These are phyloP conservation scores for Clitopilus passeckerianus DNA, from an alignment of 768 basidiomycete species.

Conservation along the genomic window DNA sequence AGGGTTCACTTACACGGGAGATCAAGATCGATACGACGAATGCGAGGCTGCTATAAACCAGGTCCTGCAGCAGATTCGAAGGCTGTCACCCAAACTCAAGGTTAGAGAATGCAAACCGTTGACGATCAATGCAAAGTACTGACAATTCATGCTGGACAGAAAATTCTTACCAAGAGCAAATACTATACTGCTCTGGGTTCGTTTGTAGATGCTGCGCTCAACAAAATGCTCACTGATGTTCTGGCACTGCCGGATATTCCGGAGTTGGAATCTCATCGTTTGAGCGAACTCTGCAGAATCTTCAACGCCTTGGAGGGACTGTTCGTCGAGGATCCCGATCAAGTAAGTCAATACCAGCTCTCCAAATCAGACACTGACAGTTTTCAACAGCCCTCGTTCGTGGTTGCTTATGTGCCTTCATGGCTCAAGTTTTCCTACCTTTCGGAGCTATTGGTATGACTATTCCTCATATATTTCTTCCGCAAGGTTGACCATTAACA, in stretches of 20 bases:
- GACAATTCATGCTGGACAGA: slow-evolving; percentile 28
- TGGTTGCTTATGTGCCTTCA: slow-evolving; percentile 81
- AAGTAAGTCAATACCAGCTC: slow-evolving; percentile 32
- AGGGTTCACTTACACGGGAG: slow-evolving; percentile 64
- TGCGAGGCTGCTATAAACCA: slow-evolving; percentile 67
- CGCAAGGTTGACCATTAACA: not conserved
- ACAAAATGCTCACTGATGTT: slow-evolving; percentile 65
- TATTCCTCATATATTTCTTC: not conserved
- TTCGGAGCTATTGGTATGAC: slow-evolving; percentile 80
- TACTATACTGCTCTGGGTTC: slow-evolving; percentile 71
- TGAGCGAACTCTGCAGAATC: slow-evolving; percentile 80
- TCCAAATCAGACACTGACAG: not conserved
- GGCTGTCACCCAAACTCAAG: slow-evolving; percentile 65
- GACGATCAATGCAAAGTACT: not conserved
- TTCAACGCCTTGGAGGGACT: slow-evolving; percentile 76
- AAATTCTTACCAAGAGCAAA: slow-evolving; percentile 62
- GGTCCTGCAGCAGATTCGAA: slow-evolving; percentile 59
- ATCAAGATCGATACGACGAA: slow-evolving; percentile 72
- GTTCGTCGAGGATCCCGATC: slow-evolving; percentile 62
- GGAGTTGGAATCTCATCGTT: slow-evolving; percentile 76
- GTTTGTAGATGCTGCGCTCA: slow-evolving; percentile 63
- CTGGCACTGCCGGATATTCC: slow-evolving; percentile 82
- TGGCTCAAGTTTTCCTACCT: slow-evolving; percentile 97
- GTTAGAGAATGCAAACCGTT: slow-evolving; percentile 29
- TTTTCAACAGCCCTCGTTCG: slow-evolving; percentile 58